Conservation (phyloP, 2,329 filamentous ascomycete species). For the Clonostachys sp. region DNA sequence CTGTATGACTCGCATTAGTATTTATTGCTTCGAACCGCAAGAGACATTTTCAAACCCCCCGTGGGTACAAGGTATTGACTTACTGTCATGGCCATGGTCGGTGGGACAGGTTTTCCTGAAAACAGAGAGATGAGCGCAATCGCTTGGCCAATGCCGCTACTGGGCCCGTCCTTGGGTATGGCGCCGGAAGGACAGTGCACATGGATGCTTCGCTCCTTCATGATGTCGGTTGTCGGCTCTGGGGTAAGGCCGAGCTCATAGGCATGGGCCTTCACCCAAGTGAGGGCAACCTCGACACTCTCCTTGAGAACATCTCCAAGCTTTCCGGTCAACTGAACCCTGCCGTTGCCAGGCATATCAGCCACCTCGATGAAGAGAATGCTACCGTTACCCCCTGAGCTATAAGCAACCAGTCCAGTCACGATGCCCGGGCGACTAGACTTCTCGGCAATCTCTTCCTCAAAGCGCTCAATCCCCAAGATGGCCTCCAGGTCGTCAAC, state of each 20-base stretch:
- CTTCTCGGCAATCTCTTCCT: constrained; percentile 92
- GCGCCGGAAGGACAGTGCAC: constrained; percentile 94
- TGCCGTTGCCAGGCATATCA: constrained; percentile 90
- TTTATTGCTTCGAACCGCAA: constrained; percentile 1
- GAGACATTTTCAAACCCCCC: constrained; percentile 16
- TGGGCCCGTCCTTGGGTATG: constrained; percentile 87
- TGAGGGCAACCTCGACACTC: constrained; percentile 90
- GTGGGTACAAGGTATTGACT: constrained; percentile 7
- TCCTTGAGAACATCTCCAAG: constrained; percentile 96
- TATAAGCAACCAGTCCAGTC: constrained; percentile 93
- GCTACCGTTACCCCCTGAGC: constrained; percentile 84
- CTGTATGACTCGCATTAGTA: constrained; percentile 27
- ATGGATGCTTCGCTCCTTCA: constrained; percentile 91
- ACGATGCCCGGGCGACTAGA: constrained; percentile 83
- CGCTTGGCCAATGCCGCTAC: constrained; percentile 89
- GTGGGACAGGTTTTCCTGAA: constrained; percentile 77
- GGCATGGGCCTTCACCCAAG: constrained; percentile 95
- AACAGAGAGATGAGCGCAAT: constrained; percentile 91
- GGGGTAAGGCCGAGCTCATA: constrained; percentile 82
- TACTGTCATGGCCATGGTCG: constrained; percentile 92
- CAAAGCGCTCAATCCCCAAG: constrained; percentile 86
- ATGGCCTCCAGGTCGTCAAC: constrained; percentile 84
- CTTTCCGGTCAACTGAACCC: constrained; percentile 92
- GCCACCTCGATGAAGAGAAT: constrained; percentile 98
- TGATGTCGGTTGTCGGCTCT: constrained; percentile 82